These are phyloP conservation scores for Lactifluus pinguis DNA, from an alignment of 768 basidiomycete species.

Conservation along the genomic window DNA sequence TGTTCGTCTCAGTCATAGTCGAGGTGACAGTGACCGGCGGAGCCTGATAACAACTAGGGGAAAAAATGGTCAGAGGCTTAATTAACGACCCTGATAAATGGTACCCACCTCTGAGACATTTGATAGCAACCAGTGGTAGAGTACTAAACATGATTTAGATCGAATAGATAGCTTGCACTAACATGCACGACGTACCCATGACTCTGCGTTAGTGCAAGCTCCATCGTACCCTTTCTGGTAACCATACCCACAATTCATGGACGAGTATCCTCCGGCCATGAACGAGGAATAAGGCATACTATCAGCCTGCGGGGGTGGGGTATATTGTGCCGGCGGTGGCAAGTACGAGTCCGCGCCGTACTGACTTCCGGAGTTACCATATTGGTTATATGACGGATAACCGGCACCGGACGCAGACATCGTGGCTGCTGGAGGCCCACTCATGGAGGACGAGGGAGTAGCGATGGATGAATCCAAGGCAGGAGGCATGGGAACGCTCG, in stretches of 20 bases:
- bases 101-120: neutral
- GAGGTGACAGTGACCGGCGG: constrained; percentile 35
- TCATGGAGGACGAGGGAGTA: constrained; percentile 27
- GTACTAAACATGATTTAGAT: neutral
- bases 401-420: neutral
- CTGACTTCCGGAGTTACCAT: constrained; percentile 5
- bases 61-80: neutral
- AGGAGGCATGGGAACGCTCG: constrained; percentile 26
- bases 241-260: constrained; percentile 64
- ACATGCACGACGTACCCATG: constrained; percentile 47
- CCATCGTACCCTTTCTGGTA: constrained; percentile 49
- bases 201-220: constrained; percentile 37
- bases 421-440: constrained; percentile 23
- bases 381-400: constrained; percentile 2
- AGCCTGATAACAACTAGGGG: constrained; percentile 24
- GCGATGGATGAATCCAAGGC: constrained; percentile 26
- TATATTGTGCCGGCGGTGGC: constrained; percentile 24
- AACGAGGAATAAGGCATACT: constrained; percentile 41
- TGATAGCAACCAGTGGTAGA: constrained; percentile 13
- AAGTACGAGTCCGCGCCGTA: constrained; percentile 2
- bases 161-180: neutral
- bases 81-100: neutral
- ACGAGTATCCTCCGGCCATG: constrained; percentile 53
- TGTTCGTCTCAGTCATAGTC: constrained; percentile 30
- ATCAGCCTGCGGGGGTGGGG: constrained; percentile 23